phyloP scores from a whole-genome alignment of 768 basidiomycete genomes.

The Boletales sp. region DNA sequence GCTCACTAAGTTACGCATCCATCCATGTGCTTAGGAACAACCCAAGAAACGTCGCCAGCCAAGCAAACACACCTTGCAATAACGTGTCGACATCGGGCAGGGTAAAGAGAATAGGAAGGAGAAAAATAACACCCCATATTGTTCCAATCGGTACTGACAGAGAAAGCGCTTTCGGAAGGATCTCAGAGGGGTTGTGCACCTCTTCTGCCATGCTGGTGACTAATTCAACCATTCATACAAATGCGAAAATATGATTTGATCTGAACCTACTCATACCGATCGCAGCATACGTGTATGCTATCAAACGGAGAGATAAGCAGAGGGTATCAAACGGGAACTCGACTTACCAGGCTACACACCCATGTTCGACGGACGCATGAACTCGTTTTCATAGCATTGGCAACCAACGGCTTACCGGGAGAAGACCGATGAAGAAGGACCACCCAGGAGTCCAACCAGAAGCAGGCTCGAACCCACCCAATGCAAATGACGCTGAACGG shows the following conservation, averaged over 20 bases:
- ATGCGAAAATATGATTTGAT: neutral
- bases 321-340: neutral
- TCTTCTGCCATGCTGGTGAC: constrained; percentile 69
- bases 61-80: constrained; percentile 40
- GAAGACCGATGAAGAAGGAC: constrained; percentile 65
- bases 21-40: constrained; percentile 1
- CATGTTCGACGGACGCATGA: neutral
- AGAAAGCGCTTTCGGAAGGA: constrained; percentile 54
- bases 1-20: constrained; percentile 35
- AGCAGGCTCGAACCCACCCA: constrained; percentile 59
- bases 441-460: constrained; percentile 68
- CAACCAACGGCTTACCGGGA: constrained; percentile 40
- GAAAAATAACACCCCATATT: constrained; percentile 48
- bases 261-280: constrained; percentile 55
- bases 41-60: constrained; percentile 1
- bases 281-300: constrained; percentile 54
- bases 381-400: neutral
- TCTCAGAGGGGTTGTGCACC: constrained; percentile 51
- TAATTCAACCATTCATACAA: constrained; percentile 17
- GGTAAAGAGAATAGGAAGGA: constrained; percentile 64
- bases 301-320: constrained; percentile 15
- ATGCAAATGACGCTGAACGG: constrained; percentile 51
- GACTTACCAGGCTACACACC: constrained; percentile 26
- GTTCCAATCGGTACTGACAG: constrained; percentile 53
- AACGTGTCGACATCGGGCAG: constrained; percentile 54